phyloP scores from a whole-genome alignment of 768 basidiomycete species.

The Tylopilus felleus region DNA sequence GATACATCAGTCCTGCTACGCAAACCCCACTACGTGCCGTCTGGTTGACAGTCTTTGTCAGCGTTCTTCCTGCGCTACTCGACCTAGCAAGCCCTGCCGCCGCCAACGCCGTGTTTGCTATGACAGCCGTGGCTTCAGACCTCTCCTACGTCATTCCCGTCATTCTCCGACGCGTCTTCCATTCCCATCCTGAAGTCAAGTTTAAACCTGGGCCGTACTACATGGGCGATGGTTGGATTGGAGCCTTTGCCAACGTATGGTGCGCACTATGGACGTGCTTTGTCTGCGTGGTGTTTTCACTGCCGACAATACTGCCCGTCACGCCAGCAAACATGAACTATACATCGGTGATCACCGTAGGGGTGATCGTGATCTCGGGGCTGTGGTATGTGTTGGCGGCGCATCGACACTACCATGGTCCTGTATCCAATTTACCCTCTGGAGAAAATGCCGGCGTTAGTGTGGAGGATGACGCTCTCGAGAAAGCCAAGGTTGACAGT shows the following conservation, averaged over 20 bases:
- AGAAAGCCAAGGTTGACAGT: not conserved
- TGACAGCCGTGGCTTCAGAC: slow-evolving; percentile 51
- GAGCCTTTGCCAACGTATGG: slow-evolving; percentile 42
- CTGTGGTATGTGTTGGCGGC: slow-evolving; percentile 54
- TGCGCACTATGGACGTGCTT: slow-evolving; percentile 47
- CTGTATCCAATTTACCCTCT: slow-evolving; percentile 45
- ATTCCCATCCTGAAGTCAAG: slow-evolving; percentile 53
- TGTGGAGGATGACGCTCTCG: not conserved
- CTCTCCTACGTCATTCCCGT: slow-evolving; percentile 59
- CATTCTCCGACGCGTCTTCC: slow-evolving; percentile 47
- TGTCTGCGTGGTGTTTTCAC: slow-evolving; percentile 45
- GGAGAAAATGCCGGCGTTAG: not conserved
- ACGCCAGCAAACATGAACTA: slow-evolving; percentile 51
- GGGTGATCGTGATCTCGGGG: slow-evolving; percentile 28
- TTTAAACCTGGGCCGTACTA: slow-evolving; percentile 63
- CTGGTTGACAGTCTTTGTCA: slow-evolving; percentile 45
- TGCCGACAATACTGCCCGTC: slow-evolving; percentile 51
- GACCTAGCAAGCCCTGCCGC: slow-evolving; percentile 51
- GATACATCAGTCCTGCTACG: slow-evolving; percentile 42
- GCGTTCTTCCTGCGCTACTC: slow-evolving; percentile 45
- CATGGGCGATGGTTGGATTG: slow-evolving; percentile 50
- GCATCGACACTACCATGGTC: slow-evolving; percentile 56
- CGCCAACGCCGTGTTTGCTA: slow-evolving; percentile 55
- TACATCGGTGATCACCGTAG: slow-evolving; percentile 35
- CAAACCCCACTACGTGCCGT: slow-evolving; percentile 56